These are phyloP conservation scores for Hebeloma cylindrosporum DNA, from an alignment of 768 basidiomycete species.

Conservation along the genomic window DNA sequence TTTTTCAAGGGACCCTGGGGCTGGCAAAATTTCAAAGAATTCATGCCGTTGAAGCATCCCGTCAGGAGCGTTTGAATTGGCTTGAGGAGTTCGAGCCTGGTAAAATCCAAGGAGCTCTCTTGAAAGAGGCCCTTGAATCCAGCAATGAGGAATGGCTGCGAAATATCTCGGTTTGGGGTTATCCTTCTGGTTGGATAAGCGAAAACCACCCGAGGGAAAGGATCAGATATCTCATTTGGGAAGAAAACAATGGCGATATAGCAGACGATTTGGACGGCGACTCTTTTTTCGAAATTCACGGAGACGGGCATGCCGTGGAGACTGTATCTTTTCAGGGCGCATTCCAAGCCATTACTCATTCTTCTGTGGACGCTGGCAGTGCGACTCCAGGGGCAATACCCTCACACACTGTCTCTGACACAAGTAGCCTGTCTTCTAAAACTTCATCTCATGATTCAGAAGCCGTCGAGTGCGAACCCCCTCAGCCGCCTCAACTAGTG, in stretches of 20 bases:
- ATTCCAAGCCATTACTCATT: conserved; percentile 12
- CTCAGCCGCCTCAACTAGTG: background rate
- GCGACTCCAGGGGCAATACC: no score
- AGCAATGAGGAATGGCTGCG: conserved; percentile 52
- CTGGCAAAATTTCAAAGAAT: conserved; percentile 44
- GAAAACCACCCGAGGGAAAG: conserved; percentile 51
- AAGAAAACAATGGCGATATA: conserved; percentile 32
- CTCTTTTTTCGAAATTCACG: conserved; percentile 36
- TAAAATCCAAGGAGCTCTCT: conserved; percentile 44
- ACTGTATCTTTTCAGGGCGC: conserved; percentile 30
- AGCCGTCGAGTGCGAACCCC: background rate
- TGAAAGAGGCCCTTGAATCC: conserved; percentile 55
- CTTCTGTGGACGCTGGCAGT: no score
- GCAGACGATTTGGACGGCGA: conserved; percentile 22
- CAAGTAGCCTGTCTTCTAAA: no score
- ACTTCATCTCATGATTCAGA: no score
- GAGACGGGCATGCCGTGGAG: conserved; percentile 38
- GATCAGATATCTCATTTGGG: conserved; percentile 48
- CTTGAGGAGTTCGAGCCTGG: conserved; percentile 60
- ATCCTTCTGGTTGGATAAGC: conserved; percentile 70
- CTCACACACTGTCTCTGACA: background rate
- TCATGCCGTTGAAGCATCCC: conserved; percentile 56
- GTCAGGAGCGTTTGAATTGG: conserved; percentile 59
- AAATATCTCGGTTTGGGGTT: conserved; percentile 72
- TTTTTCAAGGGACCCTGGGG: conserved; percentile 43